Percentiles rank a stretch among this genome's conserved stretches.
Evolutionary conservation across 495 filamentous ascomycete genomes (phyloP).

Genomic region (Talaromyces thailandensis): DNA sequence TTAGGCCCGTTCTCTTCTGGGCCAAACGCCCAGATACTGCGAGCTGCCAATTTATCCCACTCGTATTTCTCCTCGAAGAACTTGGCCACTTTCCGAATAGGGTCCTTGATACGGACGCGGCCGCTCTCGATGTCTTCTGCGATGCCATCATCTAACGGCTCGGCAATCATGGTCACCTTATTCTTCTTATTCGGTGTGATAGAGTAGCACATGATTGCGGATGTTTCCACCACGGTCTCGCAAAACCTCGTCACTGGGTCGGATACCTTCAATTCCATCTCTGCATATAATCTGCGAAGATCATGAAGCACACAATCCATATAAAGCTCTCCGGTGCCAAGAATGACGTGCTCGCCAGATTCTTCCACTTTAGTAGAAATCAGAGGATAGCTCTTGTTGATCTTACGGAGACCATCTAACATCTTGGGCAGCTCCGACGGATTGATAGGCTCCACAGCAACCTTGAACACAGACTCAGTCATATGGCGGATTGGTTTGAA

Average conservation of each 20-base stretch:
- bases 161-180: conserved; percentile 97
- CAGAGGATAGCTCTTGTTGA: conserved; percentile 95
- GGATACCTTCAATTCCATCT: conserved; percentile 98
- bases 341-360: conserved; percentile 91
- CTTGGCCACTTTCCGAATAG: conserved; percentile 84
- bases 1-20: conserved; percentile 94
- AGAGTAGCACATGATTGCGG: conserved; percentile 95
- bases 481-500: conserved; percentile 91
- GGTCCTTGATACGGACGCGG: conserved; percentile 83
- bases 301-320: conserved; percentile 99
- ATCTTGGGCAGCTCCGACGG: conserved; percentile 98
- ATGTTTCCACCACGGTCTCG: conserved; percentile 96
- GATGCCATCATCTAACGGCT: conserved; percentile 89
- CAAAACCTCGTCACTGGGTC: conserved; percentile 96
- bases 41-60: conserved; percentile 87
- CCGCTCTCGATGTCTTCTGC: conserved; percentile 92
- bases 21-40: conserved; percentile 98
- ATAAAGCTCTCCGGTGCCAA: conserved; percentile 94
- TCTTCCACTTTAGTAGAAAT: conserved; percentile 97
- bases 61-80: conserved; percentile 98
- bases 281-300: conserved; percentile 84
- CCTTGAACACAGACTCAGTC: conserved; percentile 95
- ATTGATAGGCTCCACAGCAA: conserved; percentile 96
- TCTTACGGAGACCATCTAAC: conserved; percentile 90
- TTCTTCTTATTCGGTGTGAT: conserved; percentile 98